Evolutionary conservation across 495 filamentous ascomycete species (phyloP).

Genomic region (Xylaria intraflava): DNA sequence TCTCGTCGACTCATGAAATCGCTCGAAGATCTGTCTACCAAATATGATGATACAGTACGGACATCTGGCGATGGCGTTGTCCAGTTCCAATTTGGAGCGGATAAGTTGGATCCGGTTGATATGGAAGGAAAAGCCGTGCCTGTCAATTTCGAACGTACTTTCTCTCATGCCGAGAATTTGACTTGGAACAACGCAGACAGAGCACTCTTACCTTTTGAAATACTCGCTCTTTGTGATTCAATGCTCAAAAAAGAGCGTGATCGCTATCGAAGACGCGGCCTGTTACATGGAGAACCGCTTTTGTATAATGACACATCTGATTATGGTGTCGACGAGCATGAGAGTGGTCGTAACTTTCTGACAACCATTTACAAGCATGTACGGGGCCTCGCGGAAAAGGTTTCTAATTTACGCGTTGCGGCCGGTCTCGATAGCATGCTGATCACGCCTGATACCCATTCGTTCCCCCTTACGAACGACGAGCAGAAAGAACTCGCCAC

Average conservation of each 20-base stretch:
- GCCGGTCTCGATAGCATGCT: constrained; percentile 32
- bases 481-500: constrained; percentile 4
- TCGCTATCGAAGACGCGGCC: constrained; percentile 54
- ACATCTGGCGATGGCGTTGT: constrained; percentile 80
- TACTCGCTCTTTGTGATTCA: constrained; percentile 56
- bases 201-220: constrained; percentile 66
- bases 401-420: constrained; percentile 45
- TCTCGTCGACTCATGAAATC: constrained; percentile 97
- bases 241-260: constrained; percentile 58
- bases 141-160: constrained; percentile 88
- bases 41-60: constrained; percentile 91
- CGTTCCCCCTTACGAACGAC: constrained; percentile 13
- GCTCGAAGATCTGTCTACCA: constrained; percentile 83
- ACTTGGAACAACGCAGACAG: constrained; percentile 72
- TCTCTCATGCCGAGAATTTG: constrained; percentile 71
- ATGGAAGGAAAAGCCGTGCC: constrained; percentile 95
- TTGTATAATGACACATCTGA: constrained; percentile 59
- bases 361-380: constrained; percentile 68
- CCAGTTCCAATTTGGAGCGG: constrained; percentile 95
- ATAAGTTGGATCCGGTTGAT: constrained; percentile 88
- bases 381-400: constrained; percentile 34
- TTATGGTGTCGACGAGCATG: constrained; percentile 70
- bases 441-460: constrained; percentile 12
- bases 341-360: constrained; percentile 77
- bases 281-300: constrained; percentile 43